These are phyloP conservation scores for Talaromyces sp. DNA, from an alignment of 2,329 filamentous ascomycete genomes.

Conservation along the genomic window DNA sequence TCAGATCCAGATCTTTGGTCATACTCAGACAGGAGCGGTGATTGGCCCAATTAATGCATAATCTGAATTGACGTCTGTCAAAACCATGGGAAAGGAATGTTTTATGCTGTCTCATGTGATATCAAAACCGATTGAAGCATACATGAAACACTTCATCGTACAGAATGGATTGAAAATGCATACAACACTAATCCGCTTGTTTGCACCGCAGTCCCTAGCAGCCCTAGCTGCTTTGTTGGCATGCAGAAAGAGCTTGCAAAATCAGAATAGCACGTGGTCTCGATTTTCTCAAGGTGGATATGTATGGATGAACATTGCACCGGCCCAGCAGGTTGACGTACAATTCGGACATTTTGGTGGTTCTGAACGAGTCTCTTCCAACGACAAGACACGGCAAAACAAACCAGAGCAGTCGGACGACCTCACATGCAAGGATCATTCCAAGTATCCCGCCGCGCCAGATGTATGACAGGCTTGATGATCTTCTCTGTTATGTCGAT, in stretches of 20 bases:
- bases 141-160: neutral
- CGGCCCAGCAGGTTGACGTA: neutral
- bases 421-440: neutral
- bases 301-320: neutral
- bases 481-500: neutral
- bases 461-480: neutral
- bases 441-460: neutral
- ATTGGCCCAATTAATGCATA: neutral
- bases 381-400: neutral
- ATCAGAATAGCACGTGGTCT: slow-evolving; percentile 2
- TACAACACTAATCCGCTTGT: neutral
- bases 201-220: too few species aligned
- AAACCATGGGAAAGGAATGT: neutral
- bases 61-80: neutral
- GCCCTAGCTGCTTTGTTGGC: neutral
- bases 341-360: neutral
- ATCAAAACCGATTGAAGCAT: neutral
- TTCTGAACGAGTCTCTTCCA: neutral
- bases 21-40: neutral
- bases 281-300: neutral
- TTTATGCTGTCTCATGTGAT: slow-evolving; percentile 3
- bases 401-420: neutral
- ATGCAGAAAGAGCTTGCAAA: neutral
- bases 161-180: neutral
- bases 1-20: neutral